Evolutionary conservation across 148 eudicot species (phyloP).

Genomic region (Vaccinium darrowii): DNA sequence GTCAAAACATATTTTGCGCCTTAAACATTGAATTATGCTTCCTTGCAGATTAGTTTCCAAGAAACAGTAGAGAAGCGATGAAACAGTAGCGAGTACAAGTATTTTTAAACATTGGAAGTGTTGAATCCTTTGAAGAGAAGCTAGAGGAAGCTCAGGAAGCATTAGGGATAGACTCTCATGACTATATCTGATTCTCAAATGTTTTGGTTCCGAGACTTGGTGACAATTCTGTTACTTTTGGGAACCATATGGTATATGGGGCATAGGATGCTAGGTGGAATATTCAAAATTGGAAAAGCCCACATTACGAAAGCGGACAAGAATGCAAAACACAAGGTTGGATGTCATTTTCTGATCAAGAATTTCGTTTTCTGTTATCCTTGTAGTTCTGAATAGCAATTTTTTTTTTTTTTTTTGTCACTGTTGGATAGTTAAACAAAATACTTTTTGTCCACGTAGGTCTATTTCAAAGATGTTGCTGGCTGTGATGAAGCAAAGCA

Average conservation of each 20-base stretch:
- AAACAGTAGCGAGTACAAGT: conserved; percentile 55
- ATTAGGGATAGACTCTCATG: conserved; percentile 68
- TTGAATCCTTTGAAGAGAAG: conserved; percentile 83
- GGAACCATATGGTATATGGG: conserved; percentile 70
- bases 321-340: conserved; percentile 79
- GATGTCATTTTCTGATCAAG: conserved; percentile 15
- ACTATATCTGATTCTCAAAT: conserved; percentile 54
- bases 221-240: conserved; percentile 61
- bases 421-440: not conserved
- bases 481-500: conserved; percentile 85
- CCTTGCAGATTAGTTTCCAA: conserved; percentile 88
- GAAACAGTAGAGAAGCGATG: conserved; percentile 23
- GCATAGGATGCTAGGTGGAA: conserved; percentile 75
- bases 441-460: conserved; percentile 28
- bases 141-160: conserved; percentile 85
- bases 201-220: conserved; percentile 68
- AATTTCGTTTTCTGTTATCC: conserved; percentile 1
- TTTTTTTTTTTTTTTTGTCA: not conserved
- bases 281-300: conserved; percentile 78
- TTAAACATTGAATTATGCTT: conserved; percentile 11
- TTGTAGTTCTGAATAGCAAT: not conserved
- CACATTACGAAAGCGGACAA: conserved; percentile 69
- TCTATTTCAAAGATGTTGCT: conserved; percentile 70
- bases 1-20: not conserved
- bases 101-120: conserved; percentile 77